A percentile compares a stretch with the other conserved stretches of the same genome.
Evolutionary conservation across 257 asterid species (phyloP).

Genomic region (Ajuga chamaepitys): DNA sequence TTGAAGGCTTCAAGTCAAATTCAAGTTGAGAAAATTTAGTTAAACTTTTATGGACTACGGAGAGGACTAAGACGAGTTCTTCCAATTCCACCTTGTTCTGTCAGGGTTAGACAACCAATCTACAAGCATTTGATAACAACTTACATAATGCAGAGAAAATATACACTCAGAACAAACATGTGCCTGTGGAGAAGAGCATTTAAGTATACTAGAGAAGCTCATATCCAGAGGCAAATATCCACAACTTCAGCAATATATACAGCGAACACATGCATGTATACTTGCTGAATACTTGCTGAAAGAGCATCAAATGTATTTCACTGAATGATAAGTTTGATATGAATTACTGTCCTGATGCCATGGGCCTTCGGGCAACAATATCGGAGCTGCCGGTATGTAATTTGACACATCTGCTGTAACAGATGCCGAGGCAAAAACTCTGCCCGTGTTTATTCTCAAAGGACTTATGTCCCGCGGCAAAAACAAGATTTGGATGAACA

Average conservation of each 20-base stretch:
- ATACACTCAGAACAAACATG: neutral
- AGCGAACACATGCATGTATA: neutral
- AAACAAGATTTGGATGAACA: conserved; percentile 10
- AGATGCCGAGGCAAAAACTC: conserved; percentile 40
- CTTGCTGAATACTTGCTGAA: too few relatives aligned
- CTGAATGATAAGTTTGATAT: neutral
- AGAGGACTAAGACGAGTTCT: neutral
- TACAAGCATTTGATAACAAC: neutral
- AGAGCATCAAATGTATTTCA: neutral
- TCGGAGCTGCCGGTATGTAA: conserved; percentile 89
- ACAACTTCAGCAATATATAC: neutral
- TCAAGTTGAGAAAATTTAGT: neutral
- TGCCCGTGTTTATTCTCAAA: conserved; percentile 26
- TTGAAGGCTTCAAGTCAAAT: neutral
- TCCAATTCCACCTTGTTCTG: neutral
- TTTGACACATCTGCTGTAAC: conserved; percentile 36
- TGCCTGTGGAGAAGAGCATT: neutral
- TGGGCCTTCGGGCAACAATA: conserved; percentile 78
- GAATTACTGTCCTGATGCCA: conserved; percentile 58
- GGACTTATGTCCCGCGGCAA: too few relatives aligned
- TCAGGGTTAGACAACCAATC: neutral
- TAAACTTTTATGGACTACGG: neutral
- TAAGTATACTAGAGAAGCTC: neutral
- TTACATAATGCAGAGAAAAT: neutral
- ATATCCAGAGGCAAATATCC: neutral